A percentile compares a stretch with the other conserved stretches of the same genome.
Conservation (phyloP, 2,329 filamentous ascomycete species). For the Gliomastix tumulicola region DNA sequence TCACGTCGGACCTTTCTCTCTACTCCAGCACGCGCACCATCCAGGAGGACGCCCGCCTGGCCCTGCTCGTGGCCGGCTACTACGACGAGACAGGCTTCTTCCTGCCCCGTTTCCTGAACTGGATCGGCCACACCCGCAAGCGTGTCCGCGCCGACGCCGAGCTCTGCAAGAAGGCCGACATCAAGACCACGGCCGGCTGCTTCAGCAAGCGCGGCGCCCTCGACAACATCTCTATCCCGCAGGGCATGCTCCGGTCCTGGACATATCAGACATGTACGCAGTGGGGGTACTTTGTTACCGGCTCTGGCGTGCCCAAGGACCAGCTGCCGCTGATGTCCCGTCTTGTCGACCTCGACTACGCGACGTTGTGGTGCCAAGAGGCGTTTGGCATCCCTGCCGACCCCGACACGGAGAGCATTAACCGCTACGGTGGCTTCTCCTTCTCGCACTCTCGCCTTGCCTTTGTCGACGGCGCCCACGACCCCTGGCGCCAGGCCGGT, state of each 20-base stretch:
- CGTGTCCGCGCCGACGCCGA: no score
- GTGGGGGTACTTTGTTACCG: constrained; percentile 75
- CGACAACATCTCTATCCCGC: constrained; percentile 9
- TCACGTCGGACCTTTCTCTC: not conserved
- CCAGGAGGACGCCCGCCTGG: not conserved
- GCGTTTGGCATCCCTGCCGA: constrained; percentile 63
- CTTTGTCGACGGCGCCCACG: constrained; percentile 66
- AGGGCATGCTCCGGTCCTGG: constrained; percentile 7
- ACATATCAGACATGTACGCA: constrained; percentile 7
- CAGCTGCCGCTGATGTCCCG: constrained; percentile 67
- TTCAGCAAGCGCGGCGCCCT: constrained; percentile 11
- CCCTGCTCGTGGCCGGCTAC: constrained; percentile 1
- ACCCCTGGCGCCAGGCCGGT: constrained; percentile 73
- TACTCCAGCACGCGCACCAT: constrained; percentile 1
- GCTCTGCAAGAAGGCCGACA: no score
- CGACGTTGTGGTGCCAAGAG: constrained; percentile 53
- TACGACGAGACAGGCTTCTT: not conserved
- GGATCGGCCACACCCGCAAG: no score
- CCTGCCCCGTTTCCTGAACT: constrained; percentile 2
- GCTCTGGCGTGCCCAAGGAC: constrained; percentile 57
- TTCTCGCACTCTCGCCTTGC: constrained; percentile 72
- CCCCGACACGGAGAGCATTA: constrained; percentile 60
- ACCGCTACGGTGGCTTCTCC: constrained; percentile 68
- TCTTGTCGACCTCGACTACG: constrained; percentile 56
- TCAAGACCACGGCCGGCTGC: no score